Percentiles rank a stretch among this genome's conserved stretches.
Evolutionary conservation across 2,329 filamentous ascomycete genomes (phyloP).

Genomic region (Fusarium kyushuense): DNA sequence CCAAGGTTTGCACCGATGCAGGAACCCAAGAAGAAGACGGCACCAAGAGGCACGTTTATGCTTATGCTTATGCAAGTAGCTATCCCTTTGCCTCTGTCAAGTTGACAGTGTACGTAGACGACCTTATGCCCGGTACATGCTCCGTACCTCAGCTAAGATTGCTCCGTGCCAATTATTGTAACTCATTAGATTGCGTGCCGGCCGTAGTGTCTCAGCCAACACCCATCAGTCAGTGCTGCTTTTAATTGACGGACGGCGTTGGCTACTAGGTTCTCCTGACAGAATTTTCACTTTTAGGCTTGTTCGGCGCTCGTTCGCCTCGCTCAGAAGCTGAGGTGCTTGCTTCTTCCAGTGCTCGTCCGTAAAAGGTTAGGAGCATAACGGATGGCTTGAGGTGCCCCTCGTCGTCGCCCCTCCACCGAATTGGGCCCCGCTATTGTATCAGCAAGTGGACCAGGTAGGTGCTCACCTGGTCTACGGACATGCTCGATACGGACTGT

Average conservation of each 20-base stretch:
- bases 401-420: slow-evolving; percentile 44
- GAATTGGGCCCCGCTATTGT: slow-evolving; percentile 46
- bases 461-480: slow-evolving; percentile 32
- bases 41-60: slow-evolving; percentile 15
- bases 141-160: slow-evolving; percentile 17
- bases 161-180: slow-evolving; percentile 23
- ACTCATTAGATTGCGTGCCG: slow-evolving; percentile 17
- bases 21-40: slow-evolving; percentile 29
- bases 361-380: slow-evolving; percentile 41
- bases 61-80: slow-evolving; percentile 20
- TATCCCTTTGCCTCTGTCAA: slow-evolving; percentile 19
- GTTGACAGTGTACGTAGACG: slow-evolving; percentile 31
- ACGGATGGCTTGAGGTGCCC: slow-evolving; percentile 24
- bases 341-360: slow-evolving; percentile 38
- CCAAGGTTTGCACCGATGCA: slow-evolving; percentile 37
- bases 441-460: slow-evolving; percentile 29
- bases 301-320: slow-evolving; percentile 43
- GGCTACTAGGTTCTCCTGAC: slow-evolving; percentile 49
- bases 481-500: slow-evolving; percentile 16
- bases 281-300: slow-evolving; percentile 48
- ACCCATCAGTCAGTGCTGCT: slow-evolving; percentile 34
- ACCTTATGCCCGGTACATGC: not conserved
- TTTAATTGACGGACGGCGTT: slow-evolving; percentile 38
- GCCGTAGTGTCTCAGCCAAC: slow-evolving; percentile 42
- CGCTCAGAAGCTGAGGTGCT: slow-evolving; percentile 36